Percentiles rank a stretch among this genome's conserved stretches.
These are phyloP conservation scores for Alternaria brassicicola DNA, from an alignment of 2,329 filamentous ascomycete species.

Conservation along the genomic window DNA sequence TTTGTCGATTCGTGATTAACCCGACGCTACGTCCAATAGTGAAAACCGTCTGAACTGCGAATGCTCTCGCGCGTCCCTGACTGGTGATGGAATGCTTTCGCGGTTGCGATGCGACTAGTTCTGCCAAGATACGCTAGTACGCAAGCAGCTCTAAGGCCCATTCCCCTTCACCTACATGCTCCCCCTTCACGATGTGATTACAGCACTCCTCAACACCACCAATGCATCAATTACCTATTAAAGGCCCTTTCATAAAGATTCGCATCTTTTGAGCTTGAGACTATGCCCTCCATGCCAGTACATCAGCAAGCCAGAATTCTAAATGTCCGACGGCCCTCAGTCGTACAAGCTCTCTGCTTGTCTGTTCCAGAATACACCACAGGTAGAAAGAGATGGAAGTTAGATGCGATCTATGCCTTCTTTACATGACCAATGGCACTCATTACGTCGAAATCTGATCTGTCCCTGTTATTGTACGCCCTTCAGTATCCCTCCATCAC, in stretches of 20 bases:
- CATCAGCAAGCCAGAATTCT: neutral
- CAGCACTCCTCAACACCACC: neutral
- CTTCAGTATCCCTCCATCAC: neutral
- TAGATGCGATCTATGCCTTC: neutral
- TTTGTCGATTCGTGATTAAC: constrained; percentile 6
- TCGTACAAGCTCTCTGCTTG: neutral
- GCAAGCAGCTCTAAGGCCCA: neutral
- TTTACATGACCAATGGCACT: neutral
- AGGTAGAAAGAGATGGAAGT: neutral
- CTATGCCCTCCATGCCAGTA: neutral
- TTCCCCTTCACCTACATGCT: constrained; percentile 3
- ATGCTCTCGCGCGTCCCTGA: constrained; percentile 34
- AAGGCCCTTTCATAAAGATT: neutral
- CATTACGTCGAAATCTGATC: neutral
- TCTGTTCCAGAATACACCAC: neutral
- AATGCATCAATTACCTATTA: neutral
- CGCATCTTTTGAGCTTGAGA: neutral
- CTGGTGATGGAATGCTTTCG: constrained; percentile 30
- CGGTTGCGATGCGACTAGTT: constrained; percentile 25
- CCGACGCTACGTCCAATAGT: constrained; percentile 10
- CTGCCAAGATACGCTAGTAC: constrained; percentile 25
- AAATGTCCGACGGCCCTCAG: neutral
- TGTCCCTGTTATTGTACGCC: neutral
- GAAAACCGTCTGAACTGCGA: constrained; percentile 15
- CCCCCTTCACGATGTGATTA: neutral